These are phyloP conservation scores for Capronia americana DNA, from an alignment of 2,329 filamentous ascomycete genomes.

Conservation along the genomic window DNA sequence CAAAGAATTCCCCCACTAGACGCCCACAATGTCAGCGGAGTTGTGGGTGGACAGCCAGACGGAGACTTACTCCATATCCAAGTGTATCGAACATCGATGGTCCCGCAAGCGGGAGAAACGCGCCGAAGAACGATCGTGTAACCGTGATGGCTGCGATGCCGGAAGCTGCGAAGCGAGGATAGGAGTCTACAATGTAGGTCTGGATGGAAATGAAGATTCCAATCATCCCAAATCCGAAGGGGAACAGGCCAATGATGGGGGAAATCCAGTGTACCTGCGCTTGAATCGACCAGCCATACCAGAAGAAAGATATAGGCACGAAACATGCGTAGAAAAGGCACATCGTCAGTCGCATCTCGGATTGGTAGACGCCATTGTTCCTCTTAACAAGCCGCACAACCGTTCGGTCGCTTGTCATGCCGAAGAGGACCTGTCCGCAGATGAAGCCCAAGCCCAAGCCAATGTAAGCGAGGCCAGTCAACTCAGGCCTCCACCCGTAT, in stretches of 20 bases:
- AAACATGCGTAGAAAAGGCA: constrained; percentile 67
- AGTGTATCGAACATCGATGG: constrained; percentile 11
- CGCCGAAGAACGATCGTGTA: constrained; percentile 10
- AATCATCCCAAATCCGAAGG: constrained; percentile 60
- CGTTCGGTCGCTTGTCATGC: constrained; percentile 13
- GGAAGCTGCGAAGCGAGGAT: constrained; percentile 53
- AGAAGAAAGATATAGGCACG: constrained; percentile 79
- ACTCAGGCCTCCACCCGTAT: constrained; percentile 14
- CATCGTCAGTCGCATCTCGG: constrained; percentile 82
- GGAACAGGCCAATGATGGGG: constrained; percentile 56
- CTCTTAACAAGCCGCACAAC: neutral
- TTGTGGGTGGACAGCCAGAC: neutral
- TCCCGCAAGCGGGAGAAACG: constrained; percentile 15
- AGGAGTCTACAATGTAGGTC: constrained; percentile 76
- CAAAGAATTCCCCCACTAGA: constrained; percentile 20
- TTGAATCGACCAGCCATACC: constrained; percentile 86
- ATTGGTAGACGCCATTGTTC: constrained; percentile 64
- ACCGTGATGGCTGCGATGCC: constrained; percentile 12
- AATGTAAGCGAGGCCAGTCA: constrained; percentile 15
- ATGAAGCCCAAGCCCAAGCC: constrained; percentile 9
- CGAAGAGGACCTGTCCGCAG: constrained; percentile 15
- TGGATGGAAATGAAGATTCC: constrained; percentile 83
- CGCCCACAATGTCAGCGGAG: neutral
- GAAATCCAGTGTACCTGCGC: constrained; percentile 55
- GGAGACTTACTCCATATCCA: constrained; percentile 20